Base-by-base conservation (phyloP, 2,329 filamentous ascomycete species). In the Boeremia exigua region DNA sequence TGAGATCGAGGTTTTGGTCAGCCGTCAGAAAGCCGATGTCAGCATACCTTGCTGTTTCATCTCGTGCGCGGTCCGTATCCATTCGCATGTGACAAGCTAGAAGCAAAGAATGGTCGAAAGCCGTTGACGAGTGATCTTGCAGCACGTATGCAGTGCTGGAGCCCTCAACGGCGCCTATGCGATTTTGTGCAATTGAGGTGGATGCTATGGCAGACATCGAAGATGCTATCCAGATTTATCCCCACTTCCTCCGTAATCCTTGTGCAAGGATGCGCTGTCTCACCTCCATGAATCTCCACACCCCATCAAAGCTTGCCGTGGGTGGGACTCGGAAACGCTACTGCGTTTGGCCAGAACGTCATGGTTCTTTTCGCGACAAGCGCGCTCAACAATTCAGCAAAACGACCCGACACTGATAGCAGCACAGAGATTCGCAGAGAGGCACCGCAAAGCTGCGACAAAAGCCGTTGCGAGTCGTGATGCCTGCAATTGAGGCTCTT, bases 331-430 rank as follows among this genome's bases (percentile, higher is more conserved):
- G 54, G 54, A 51, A 56, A 38, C 58, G 62, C 55, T 44, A 58
- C 54, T 60, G 56, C 56, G 60, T 65, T 46, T 25, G 53, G 53
- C 48, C 42, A 56, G 30, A 51, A 51, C 53, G 38, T 62, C 61
- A 48, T 60, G 57, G 57, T 45, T 47, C 47, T 56, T 65, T 60
- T 58, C 46, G 52, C 48, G 44, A 61, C 56, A 68, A 67, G 66
- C 63, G 63, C 58, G 59, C 60, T 68, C 66, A 68, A 68, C 66
- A 67, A 56, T 59, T 63, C 60, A 58, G 47, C 62, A 53, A 49
- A 49, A 49, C 48, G 14, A 25, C 19, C 38, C 34, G 48, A 28
- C 30, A 37, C 49, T 25, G 49, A 33, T 32, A 39, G 36, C 44
- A 48, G 39, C 28, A 48, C 54, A 53, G 33, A 46, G 48, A 53